A percentile compares a stretch with the other conserved stretches of the same genome.
Conservation (phyloP, 768 basidiomycete genomes). For the Amylocystis lapponica region DNA sequence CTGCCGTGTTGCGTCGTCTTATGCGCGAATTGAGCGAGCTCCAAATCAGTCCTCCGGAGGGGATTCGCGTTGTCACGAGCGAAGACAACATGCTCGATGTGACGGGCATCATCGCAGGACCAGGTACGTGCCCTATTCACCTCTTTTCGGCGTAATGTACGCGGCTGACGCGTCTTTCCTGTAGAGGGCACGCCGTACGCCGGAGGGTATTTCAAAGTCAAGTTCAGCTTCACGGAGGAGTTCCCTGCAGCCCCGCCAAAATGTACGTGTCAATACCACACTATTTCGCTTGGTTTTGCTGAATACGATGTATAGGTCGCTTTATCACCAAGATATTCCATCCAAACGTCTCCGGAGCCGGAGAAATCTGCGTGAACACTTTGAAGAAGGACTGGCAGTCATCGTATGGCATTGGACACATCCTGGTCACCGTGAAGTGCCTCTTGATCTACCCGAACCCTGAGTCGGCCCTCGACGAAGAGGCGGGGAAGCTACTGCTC, state of each 20-base stretch:
- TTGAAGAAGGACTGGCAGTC: conserved; percentile 97
- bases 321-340: conserved; percentile 95
- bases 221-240: conserved; percentile 89
- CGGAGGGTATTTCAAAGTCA: conserved; percentile 66
- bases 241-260: conserved; percentile 93
- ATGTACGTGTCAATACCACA: conserved; percentile 48
- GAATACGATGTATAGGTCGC: conserved; percentile 50
- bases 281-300: background rate
- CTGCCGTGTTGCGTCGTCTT: conserved; percentile 72
- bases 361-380: conserved; percentile 96
- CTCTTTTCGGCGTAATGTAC: background rate
- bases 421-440: conserved; percentile 90
- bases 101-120: conserved; percentile 84
- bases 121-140: conserved; percentile 51
- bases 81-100: conserved; percentile 90
- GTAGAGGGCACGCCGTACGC: conserved; percentile 64
- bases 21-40: conserved; percentile 84
- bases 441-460: conserved; percentile 96
- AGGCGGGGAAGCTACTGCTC: conserved; percentile 87
- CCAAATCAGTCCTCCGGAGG: conserved; percentile 80
- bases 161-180: conserved; percentile 9
- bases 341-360: conserved; percentile 84
- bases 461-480: conserved; percentile 93
- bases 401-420: conserved; percentile 85
- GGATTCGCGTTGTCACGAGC: conserved; percentile 80